Evolutionary conservation across 192 early-diverging fungal genomes (phyloP), one percentile per base, ranked within the genome.

Genomic region (Chytriomyces sp.): DNA sequence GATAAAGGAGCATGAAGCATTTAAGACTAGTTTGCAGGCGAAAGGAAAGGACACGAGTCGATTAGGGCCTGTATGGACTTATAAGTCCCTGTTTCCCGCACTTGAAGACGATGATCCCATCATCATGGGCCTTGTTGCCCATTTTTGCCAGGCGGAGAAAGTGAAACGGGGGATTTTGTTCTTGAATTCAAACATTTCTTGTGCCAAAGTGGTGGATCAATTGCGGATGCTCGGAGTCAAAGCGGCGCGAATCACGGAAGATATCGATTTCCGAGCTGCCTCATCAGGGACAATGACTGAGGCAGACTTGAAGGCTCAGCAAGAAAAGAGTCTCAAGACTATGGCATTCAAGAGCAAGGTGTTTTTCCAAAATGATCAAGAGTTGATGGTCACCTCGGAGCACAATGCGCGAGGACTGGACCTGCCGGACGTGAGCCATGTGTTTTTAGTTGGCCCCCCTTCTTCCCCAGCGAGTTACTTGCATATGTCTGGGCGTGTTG

Each of bases 401-500:
- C 86, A 86, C 50, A 90, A 90, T 60, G 92, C 93, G 1, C 85
- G 95, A 13, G 96, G 96, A 7, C 76, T 98, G 7, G 96, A 98
- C 81, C 75, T 98, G 28, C 92, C 92, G 0, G 81, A 86, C 69
- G 83, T 92, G 1, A 89, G 91, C 3, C 90, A 94, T 78, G 94
- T 98, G 6, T 91, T 94, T 45, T 91, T 98, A 68, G 81, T 96
- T 3, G 94, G 93, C n/a, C 74, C 90, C 7, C 93, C 94, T 5
- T 85, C 88, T 11, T 86, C 85, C 0, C 79, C 86, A 24, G 82
- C 87, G 6, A 91, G 89, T 64, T 98, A 95, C 78, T 72, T 93
- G 9, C 96, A 98, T 69, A 92, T 96, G 91, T 91, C 94, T 0
- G 95, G 96, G 23, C 82, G 96, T 18, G 90, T 93, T 0, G 94